These are phyloP conservation scores for Trichoderma koningiopsis DNA, from an alignment of 2,329 filamentous ascomycete species.

Conservation along the genomic window DNA sequence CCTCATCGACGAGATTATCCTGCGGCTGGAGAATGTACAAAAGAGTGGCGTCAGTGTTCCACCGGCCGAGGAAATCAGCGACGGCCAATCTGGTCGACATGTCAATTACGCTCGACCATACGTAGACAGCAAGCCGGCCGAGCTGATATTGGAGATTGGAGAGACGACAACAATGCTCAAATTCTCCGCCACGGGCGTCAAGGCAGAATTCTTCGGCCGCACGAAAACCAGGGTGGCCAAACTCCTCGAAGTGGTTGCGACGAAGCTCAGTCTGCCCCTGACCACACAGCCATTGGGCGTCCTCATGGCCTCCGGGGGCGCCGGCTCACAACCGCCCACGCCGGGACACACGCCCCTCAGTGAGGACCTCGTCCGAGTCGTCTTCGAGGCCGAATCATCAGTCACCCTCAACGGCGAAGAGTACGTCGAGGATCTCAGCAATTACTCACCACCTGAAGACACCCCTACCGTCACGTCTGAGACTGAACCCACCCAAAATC, in stretches of 20 bases:
- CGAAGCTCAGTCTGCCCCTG: conserved; percentile 71
- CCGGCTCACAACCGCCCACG: conserved; percentile 61
- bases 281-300: conserved; percentile 64
- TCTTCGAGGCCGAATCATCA: conserved; percentile 61
- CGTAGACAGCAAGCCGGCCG: conserved; percentile 72
- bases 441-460: conserved; percentile 33
- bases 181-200: conserved; percentile 42
- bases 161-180: conserved; percentile 64
- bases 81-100: conserved; percentile 46
- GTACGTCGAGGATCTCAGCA: conserved; percentile 35
- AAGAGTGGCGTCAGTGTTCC: conserved; percentile 77
- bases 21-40: conserved; percentile 84
- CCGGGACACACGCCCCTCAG: conserved; percentile 71
- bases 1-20: conserved; percentile 70
- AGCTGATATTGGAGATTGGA: conserved; percentile 80
- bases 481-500: conserved; percentile 35
- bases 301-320: conserved; percentile 66
- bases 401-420: conserved; percentile 61
- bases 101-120: conserved; percentile 84
- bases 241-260: conserved; percentile 78
- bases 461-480: conserved; percentile 33
- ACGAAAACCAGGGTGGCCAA: conserved; percentile 70
- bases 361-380: conserved; percentile 68
- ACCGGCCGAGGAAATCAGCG: conserved; percentile 46
- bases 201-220: conserved; percentile 74